Evolutionary conservation across 768 basidiomycete genomes (phyloP).

Genomic region (Butyriboletus loyo): DNA sequence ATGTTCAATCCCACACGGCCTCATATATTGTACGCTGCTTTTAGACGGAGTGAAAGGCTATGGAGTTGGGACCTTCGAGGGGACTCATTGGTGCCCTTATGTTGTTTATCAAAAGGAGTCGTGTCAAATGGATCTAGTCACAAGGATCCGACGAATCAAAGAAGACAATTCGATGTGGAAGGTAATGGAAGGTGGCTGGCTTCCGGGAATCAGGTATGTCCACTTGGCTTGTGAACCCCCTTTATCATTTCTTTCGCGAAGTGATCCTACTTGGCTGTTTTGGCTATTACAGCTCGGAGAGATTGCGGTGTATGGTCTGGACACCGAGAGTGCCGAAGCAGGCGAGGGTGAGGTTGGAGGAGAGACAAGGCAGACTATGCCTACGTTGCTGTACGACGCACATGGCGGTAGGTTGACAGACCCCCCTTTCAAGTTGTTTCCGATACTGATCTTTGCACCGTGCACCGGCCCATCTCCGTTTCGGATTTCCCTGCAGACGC

Average conservation of each 20-base stretch:
- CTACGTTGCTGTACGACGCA: slow-evolving; percentile 44
- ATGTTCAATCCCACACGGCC: slow-evolving; percentile 74
- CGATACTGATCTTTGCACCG: background rate
- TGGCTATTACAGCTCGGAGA: slow-evolving; percentile 47
- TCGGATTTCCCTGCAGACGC: slow-evolving; percentile 47
- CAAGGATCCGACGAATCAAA: slow-evolving; percentile 63
- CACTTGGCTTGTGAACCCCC: background rate
- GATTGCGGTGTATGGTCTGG: slow-evolving; percentile 58
- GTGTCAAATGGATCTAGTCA: background rate
- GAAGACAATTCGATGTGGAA: slow-evolving; percentile 76
- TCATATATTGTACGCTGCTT: slow-evolving; percentile 74
- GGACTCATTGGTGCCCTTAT: slow-evolving; percentile 43
- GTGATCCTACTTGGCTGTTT: background rate
- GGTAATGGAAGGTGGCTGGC: slow-evolving; percentile 58
- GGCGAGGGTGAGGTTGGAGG: background rate
- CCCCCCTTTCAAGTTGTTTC: background rate
- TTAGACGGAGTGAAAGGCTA: slow-evolving; percentile 56
- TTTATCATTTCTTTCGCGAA: background rate
- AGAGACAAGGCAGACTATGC: slow-evolving; percentile 17
- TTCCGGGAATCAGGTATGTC: slow-evolving; percentile 64
- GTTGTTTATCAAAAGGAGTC: slow-evolving; percentile 27
- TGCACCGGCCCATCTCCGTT: background rate
- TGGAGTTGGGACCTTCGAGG: slow-evolving; percentile 80
- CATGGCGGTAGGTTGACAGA: slow-evolving; percentile 49
- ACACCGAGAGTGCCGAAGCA: background rate